Conservation (phyloP, 2,329 filamentous ascomycete species). For the Trichoderma breve region DNA sequence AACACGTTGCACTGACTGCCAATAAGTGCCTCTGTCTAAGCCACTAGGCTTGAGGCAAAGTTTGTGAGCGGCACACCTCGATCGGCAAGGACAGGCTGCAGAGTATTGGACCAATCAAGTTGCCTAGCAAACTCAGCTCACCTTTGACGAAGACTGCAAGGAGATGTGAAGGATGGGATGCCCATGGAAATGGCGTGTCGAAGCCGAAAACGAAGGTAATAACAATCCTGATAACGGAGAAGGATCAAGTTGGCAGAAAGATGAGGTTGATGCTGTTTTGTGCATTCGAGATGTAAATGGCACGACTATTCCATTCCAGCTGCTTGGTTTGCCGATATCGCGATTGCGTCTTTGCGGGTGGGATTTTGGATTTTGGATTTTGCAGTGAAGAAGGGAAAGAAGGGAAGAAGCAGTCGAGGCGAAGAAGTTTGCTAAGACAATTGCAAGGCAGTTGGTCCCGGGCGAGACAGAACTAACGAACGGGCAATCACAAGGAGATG, state of each 20-base stretch:
- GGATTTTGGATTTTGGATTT: neutral
- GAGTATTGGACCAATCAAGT: conserved; percentile 14
- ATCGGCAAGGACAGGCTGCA: conserved; percentile 4
- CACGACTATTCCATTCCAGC: neutral
- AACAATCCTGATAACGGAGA: neutral
- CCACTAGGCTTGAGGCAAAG: conserved; percentile 13
- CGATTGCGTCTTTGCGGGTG: neutral
- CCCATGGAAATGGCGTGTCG: neutral
- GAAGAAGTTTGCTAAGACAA: neutral
- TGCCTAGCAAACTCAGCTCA: conserved; percentile 6
- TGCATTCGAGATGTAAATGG: neutral
- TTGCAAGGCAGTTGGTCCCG: neutral
- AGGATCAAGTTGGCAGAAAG: neutral
- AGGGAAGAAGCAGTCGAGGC: neutral
- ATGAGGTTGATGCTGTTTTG: neutral
- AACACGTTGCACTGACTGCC: conserved; percentile 16
- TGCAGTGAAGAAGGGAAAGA: neutral
- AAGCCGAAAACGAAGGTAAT: neutral
- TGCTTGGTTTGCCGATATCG: neutral
- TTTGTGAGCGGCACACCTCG: conserved; percentile 6
- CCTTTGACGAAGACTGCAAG: conserved; percentile 12
- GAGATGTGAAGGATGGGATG: neutral
- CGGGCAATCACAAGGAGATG: neutral
- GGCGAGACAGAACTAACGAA: conserved; percentile 1
- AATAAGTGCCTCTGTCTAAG: neutral